Evolutionary conservation across 2,329 filamentous ascomycete genomes (phyloP).

Genomic region (Colletotrichum theobromicola): DNA sequence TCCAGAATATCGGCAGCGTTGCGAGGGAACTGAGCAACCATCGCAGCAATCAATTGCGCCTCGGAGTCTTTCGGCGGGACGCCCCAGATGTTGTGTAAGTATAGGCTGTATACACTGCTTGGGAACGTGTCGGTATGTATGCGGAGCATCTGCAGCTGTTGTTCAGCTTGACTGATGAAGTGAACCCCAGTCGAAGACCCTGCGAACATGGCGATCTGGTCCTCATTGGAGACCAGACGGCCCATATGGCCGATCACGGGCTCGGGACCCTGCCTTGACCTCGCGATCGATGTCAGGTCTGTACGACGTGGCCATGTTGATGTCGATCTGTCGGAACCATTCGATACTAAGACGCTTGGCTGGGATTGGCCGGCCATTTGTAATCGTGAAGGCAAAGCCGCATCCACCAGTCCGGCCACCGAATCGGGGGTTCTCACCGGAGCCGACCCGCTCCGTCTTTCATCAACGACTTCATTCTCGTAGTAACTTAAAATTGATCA

Average conservation of each 20-base stretch:
- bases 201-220: constrained; percentile 26
- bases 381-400: background rate
- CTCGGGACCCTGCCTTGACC: background rate
- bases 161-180: constrained; percentile 30
- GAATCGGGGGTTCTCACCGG: background rate
- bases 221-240: constrained; percentile 25
- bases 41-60: background rate
- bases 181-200: constrained; percentile 31
- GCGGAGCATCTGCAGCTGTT: constrained; percentile 26
- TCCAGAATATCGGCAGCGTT: constrained; percentile 21
- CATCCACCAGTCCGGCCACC: background rate
- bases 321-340: background rate
- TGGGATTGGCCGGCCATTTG: background rate
- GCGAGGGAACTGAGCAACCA: constrained; percentile 19
- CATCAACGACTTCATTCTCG: constrained; percentile 6
- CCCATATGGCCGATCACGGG: constrained; percentile 31
- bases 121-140: constrained; percentile 28
- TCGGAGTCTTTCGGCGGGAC: background rate
- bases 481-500: background rate
- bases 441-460: background rate
- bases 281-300: background rate
- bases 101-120: constrained; percentile 26
- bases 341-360: background rate
- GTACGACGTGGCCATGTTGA: background rate
- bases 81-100: constrained; percentile 26